Evolutionary conservation across 495 filamentous ascomycete genomes (phyloP).

Genomic region (Emericellopsis terricola): DNA sequence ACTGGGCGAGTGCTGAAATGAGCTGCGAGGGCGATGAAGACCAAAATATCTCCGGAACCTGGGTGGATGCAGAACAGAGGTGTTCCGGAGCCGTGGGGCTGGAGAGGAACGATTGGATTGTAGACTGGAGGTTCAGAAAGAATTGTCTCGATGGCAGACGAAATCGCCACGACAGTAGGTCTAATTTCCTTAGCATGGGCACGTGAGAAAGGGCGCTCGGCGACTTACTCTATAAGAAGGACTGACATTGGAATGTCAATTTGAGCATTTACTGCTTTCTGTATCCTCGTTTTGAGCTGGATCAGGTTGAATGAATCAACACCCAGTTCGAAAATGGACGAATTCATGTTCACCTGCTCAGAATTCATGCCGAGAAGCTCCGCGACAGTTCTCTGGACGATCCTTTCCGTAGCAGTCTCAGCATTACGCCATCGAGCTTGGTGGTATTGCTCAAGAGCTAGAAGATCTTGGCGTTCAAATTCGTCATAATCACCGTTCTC

Average conservation of each 20-base stretch:
- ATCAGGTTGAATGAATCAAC: conserved; percentile 10
- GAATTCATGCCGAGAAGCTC: conserved; percentile 6
- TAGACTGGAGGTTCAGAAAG: conserved; percentile 13
- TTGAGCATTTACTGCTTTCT: neutral
- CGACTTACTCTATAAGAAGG: conserved; percentile 1
- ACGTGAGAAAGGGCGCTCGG: too few species aligned
- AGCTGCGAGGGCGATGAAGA: conserved; percentile 33
- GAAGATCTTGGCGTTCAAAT: conserved; percentile 3
- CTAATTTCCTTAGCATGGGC: too few species aligned
- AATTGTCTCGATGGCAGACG: conserved; percentile 1
- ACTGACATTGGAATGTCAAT: neutral
- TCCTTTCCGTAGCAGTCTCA: neutral
- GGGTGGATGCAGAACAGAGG: conserved; percentile 42
- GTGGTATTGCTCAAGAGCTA: neutral
- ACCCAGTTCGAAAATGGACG: conserved; percentile 5
- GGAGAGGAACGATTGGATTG: conserved; percentile 28
- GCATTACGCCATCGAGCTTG: neutral
- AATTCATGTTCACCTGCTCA: conserved; percentile 9
- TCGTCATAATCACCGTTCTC: conserved; percentile 12
- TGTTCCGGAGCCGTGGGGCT: conserved; percentile 20
- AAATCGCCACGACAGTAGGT: conserved; percentile 3
- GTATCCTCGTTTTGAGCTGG: conserved; percentile 7
- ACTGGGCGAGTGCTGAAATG: conserved; percentile 25
- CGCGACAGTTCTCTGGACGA: neutral
- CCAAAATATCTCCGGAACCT: conserved; percentile 35